Conservation (phyloP, 352 stramenopile species). For the Globisporangium middletonii region DNA sequence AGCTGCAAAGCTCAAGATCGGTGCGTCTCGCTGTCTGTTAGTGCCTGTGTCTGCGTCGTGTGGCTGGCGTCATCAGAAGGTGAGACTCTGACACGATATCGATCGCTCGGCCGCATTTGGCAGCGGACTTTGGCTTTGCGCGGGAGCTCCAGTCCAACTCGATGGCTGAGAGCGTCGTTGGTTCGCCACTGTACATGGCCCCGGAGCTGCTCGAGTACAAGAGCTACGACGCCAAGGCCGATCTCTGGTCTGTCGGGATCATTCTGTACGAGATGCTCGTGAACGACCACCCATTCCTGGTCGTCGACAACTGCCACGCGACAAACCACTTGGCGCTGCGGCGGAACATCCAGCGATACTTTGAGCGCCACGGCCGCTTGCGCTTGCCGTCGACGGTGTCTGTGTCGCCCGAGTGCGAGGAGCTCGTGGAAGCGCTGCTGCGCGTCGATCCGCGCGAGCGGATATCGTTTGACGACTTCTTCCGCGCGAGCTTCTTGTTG, state of each 20-base stretch:
- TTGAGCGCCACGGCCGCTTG: slow-evolving; percentile 47
- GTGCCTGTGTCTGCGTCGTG: background rate
- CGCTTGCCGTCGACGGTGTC: slow-evolving; percentile 43
- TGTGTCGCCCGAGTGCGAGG: slow-evolving; percentile 57
- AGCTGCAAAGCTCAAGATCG: slow-evolving; percentile 75
- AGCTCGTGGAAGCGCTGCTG: slow-evolving; percentile 51
- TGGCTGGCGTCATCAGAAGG: no score
- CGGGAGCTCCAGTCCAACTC: slow-evolving; percentile 61
- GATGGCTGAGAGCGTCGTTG: slow-evolving; percentile 76
- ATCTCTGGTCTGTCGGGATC: slow-evolving; percentile 77
- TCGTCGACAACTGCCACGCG: slow-evolving; percentile 67
- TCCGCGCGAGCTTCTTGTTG: slow-evolving; percentile 58
- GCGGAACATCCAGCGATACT: slow-evolving; percentile 77
- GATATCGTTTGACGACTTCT: slow-evolving; percentile 80
- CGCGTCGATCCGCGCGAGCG: slow-evolving; percentile 53
- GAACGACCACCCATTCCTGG: slow-evolving; percentile 72
- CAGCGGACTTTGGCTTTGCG: slow-evolving; percentile 74
- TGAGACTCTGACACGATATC: no score
- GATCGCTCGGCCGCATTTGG: no score
- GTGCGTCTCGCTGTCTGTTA: slow-evolving; percentile 10
- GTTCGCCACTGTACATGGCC: slow-evolving; percentile 76
- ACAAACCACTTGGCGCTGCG: slow-evolving; percentile 75
- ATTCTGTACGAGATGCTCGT: slow-evolving; percentile 84
- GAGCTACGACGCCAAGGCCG: slow-evolving; percentile 77
- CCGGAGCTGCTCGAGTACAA: slow-evolving; percentile 81